Conservation (phyloP, 2,329 filamentous ascomycete species). For the Davidsoniella australis region DNA sequence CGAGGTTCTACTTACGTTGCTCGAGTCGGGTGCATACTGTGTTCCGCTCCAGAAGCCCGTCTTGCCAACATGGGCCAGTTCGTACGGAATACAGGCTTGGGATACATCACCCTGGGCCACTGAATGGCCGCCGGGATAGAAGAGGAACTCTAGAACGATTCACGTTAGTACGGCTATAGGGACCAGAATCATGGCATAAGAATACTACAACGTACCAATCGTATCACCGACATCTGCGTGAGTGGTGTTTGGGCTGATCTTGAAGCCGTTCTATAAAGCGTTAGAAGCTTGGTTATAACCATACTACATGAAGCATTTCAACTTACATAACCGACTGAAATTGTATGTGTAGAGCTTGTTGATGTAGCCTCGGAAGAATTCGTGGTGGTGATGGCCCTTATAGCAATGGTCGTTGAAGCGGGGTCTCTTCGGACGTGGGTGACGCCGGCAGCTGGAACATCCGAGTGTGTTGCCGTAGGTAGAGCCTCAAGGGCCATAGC, state of each 20-base stretch:
- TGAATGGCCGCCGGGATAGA: constrained; percentile 46
- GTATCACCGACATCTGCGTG: constrained; percentile 28
- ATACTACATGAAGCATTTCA: neutral
- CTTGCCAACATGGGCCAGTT: constrained; percentile 30
- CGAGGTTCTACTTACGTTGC: constrained; percentile 23
- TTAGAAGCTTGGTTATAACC: neutral
- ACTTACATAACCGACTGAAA: constrained; percentile 13
- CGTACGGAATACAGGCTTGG: constrained; percentile 46
- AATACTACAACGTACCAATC: constrained; percentile 22
- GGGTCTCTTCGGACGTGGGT: neutral
- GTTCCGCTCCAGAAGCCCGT: constrained; percentile 38
- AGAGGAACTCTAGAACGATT: constrained; percentile 31
- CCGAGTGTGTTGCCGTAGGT: too few species aligned
- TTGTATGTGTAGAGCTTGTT: constrained; percentile 10
- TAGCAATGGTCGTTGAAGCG: constrained; percentile 11
- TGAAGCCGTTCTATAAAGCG: constrained; percentile 17
- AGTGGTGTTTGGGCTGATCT: constrained; percentile 18
- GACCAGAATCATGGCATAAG: neutral
- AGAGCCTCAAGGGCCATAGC: too few species aligned
- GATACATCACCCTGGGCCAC: constrained; percentile 43
- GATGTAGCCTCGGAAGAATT: neutral
- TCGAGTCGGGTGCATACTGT: constrained; percentile 26
- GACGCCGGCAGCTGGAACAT: too few species aligned
- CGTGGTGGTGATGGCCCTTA: neutral
- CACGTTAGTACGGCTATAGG: neutral